These are phyloP conservation scores for Echinochloa phyllopogon DNA, from an alignment of 176 grass and related monocot genomes.

Conservation along the genomic window DNA sequence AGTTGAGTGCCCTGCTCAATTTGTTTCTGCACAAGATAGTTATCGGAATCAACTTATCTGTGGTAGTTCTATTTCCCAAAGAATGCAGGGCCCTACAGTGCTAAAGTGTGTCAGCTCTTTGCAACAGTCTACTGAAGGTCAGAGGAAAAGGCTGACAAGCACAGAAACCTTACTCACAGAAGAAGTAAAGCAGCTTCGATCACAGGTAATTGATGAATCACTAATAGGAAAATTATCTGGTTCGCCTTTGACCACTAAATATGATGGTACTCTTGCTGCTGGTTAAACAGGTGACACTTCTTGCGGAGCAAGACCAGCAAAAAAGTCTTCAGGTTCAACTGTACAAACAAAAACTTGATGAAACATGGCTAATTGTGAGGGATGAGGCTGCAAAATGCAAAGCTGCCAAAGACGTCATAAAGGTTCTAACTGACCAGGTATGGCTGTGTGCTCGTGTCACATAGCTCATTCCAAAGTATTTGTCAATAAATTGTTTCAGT, in stretches of 20 bases:
- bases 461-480: conserved; percentile 15
- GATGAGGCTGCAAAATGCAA: conserved; percentile 89
- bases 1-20: conserved; percentile 72
- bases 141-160: conserved; percentile 51
- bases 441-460: neutral
- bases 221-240: neutral
- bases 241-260: conserved; percentile 10
- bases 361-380: conserved; percentile 79
- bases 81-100: conserved; percentile 40
- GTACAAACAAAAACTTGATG: conserved; percentile 82
- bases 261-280: conserved; percentile 10
- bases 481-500: neutral
- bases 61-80: conserved; percentile 42
- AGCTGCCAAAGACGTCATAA: conserved; percentile 84
- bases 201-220: conserved; percentile 56
- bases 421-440: conserved; percentile 82
- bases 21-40: conserved; percentile 44
- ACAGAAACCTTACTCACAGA: conserved; percentile 65
- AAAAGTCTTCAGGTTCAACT: conserved; percentile 67
- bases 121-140: conserved; percentile 39
- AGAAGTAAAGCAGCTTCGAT: conserved; percentile 70
- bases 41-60: conserved; percentile 41
- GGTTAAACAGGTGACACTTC: conserved; percentile 58
- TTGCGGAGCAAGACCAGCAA: conserved; percentile 66
- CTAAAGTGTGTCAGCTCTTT: conserved; percentile 34